A percentile compares a stretch with the other conserved stretches of the same genome.
Evolutionary conservation across 805 yeast genomes (phyloP).

Genomic region (Pichia gijzeniarum): DNA sequence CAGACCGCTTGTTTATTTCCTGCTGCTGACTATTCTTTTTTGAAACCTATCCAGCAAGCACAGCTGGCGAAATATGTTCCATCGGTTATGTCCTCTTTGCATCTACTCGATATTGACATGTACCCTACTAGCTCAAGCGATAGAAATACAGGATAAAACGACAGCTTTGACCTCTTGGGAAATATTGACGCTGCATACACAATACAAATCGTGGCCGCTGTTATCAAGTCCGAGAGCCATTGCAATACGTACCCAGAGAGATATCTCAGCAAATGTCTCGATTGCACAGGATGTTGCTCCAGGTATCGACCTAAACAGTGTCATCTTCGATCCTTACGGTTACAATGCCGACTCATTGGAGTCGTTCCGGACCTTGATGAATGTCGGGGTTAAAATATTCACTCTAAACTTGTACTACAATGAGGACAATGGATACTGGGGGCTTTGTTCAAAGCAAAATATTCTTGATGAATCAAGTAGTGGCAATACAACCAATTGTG

Average conservation of each 20-base stretch:
- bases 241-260: conserved; percentile 43
- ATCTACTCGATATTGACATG: neutral
- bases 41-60: no score
- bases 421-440: conserved; percentile 42
- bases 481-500: conserved; percentile 10
- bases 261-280: conserved; percentile 34
- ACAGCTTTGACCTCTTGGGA: neutral
- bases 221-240: conserved; percentile 26
- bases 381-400: conserved; percentile 41
- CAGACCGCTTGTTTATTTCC: neutral
- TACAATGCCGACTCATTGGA: conserved; percentile 29
- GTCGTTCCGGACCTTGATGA: conserved; percentile 29
- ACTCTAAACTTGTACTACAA: conserved; percentile 53
- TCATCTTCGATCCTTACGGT: conserved; percentile 28
- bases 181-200: conserved; percentile 1
- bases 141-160: neutral
- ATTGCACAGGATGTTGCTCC: conserved; percentile 34
- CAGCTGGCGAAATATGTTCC: no score
- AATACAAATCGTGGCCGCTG: conserved; percentile 26
- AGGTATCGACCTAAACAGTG: conserved; percentile 34
- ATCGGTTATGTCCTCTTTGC: no score
- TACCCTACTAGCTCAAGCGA: neutral
- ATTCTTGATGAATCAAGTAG: conserved; percentile 16
- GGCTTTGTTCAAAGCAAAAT: conserved; percentile 41
- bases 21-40: neutral